phyloP scores from a whole-genome alignment of 1,139 yeast genomes.

The Yamadazyma friedrichii region DNA sequence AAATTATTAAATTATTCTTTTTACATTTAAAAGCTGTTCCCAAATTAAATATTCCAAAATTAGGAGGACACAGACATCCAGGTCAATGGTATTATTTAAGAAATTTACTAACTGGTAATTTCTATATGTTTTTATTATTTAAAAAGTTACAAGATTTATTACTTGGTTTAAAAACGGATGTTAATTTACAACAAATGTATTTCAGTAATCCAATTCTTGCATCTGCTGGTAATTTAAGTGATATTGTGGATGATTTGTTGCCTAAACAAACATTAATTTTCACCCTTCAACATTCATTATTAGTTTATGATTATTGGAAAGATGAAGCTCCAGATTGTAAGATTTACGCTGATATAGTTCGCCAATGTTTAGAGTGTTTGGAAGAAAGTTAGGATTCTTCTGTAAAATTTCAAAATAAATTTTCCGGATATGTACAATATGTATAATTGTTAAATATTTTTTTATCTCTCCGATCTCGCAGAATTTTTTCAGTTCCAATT shows the following conservation, averaged over 20 bases:
- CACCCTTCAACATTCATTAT: conserved; percentile 30
- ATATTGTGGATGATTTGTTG: conserved; percentile 17
- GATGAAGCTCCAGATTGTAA: conserved; percentile 36
- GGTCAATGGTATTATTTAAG: conserved; percentile 44
- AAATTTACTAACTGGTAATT: conserved; percentile 40
- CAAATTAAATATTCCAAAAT: conserved; percentile 35
- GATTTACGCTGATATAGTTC: conserved; percentile 25
- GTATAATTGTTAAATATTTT: neutral
- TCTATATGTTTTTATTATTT: conserved; percentile 38
- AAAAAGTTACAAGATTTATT: conserved; percentile 28
- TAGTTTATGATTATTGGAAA: conserved; percentile 38
- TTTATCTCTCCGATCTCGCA: conserved; percentile 25
- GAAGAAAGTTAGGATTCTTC: neutral
- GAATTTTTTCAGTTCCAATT: conserved; percentile 1
- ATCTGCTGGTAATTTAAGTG: conserved; percentile 13
- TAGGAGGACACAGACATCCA: conserved; percentile 41
- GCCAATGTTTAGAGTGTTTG: conserved; percentile 20
- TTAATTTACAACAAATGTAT: conserved; percentile 9
- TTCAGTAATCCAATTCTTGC: conserved; percentile 11
- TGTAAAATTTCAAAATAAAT: too few species aligned
- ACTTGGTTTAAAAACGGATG: conserved; percentile 5
- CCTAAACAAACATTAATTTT: conserved; percentile 25
- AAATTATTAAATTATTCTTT: conserved; percentile 25
- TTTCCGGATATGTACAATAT: too few species aligned
- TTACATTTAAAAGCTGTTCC: conserved; percentile 30